These are phyloP conservation scores for Sugiyamaella lignohabitans DNA, from an alignment of 805 yeast species.

Conservation along the genomic window DNA sequence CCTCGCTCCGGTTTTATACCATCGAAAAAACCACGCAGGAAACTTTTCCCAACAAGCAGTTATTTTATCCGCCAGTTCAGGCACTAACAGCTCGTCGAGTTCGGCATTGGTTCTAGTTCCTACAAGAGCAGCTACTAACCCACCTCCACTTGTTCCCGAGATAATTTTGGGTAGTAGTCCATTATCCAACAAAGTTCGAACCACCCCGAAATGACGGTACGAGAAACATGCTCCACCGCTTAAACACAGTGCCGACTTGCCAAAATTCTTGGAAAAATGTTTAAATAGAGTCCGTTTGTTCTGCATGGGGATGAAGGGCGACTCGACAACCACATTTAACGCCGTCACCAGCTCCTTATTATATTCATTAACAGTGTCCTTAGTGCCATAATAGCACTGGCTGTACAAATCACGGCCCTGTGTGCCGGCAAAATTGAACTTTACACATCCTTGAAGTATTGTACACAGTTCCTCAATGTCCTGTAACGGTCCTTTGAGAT, in stretches of 20 bases:
- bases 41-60: slow-evolving; percentile 65
- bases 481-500: neutral
- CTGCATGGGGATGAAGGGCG: slow-evolving; percentile 22
- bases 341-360: slow-evolving; percentile 43
- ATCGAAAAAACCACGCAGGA: slow-evolving; percentile 53
- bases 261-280: slow-evolving; percentile 55
- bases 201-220: slow-evolving; percentile 69
- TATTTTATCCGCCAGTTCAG: slow-evolving; percentile 54
- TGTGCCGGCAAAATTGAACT: slow-evolving; percentile 70
- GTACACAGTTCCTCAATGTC: slow-evolving; percentile 43
- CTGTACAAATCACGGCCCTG: slow-evolving; percentile 67
- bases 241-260: slow-evolving; percentile 63
- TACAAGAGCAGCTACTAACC: slow-evolving; percentile 64
- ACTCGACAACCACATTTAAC: slow-evolving; percentile 2
- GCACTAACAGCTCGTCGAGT: slow-evolving; percentile 47
- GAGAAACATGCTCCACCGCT: slow-evolving; percentile 80
- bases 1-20: slow-evolving; percentile 71
- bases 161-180: slow-evolving; percentile 61
- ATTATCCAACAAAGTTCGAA: slow-evolving; percentile 62
- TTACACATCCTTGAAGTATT: slow-evolving; percentile 58
- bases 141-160: slow-evolving; percentile 80
- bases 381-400: slow-evolving; percentile 72
- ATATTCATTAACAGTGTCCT: slow-evolving; percentile 49
- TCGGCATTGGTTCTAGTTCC: slow-evolving; percentile 68
- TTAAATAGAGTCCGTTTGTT: slow-evolving; percentile 50